Percentiles rank a stretch among this genome's conserved stretches.
phyloP scores from a whole-genome alignment of 164 flowering plant species.

The Warburgia ugandensis region DNA sequence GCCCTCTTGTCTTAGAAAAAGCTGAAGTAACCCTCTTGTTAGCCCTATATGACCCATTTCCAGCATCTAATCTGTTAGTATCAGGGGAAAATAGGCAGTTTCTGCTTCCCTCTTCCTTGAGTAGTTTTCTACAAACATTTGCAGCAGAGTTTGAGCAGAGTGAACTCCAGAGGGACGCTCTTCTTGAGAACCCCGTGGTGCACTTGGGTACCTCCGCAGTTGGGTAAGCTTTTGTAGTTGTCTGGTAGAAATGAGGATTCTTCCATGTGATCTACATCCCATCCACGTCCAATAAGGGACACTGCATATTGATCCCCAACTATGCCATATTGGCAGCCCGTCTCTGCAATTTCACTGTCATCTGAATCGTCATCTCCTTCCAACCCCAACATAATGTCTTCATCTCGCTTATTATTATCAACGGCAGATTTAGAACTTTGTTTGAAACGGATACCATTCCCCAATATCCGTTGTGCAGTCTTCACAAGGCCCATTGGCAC shows the following conservation, averaged over 20 bases:
- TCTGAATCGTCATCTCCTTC: slow-evolving; percentile 24
- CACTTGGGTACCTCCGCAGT: slow-evolving; percentile 9
- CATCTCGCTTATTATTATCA: slow-evolving; percentile 5
- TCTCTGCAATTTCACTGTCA: slow-evolving; percentile 13
- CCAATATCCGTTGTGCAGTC: slow-evolving; percentile 10
- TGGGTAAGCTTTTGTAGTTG: slow-evolving; percentile 12
- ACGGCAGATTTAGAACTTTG: background rate
- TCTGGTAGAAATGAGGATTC: slow-evolving; percentile 7
- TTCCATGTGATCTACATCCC: slow-evolving; percentile 10
- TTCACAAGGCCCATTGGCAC: slow-evolving; percentile 24
- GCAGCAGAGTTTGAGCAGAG: no score
- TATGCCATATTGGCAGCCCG: slow-evolving; percentile 23
- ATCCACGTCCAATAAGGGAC: slow-evolving; percentile 18
- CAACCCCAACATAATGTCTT: slow-evolving; percentile 6
- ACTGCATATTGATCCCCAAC: slow-evolving; percentile 28
- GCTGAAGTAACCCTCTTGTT: no score
- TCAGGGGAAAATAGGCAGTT: no score
- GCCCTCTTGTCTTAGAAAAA: no score
- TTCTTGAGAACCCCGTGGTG: no score
- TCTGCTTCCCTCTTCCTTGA: no score
- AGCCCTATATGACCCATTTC: no score
- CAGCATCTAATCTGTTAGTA: no score
- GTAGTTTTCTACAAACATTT: no score
- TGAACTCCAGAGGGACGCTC: no score
- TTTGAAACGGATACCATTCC: slow-evolving; percentile 3